Evolutionary conservation across 371 early-diverging fungal species (phyloP).

Genomic region (Phascolomyces articulosus): DNA sequence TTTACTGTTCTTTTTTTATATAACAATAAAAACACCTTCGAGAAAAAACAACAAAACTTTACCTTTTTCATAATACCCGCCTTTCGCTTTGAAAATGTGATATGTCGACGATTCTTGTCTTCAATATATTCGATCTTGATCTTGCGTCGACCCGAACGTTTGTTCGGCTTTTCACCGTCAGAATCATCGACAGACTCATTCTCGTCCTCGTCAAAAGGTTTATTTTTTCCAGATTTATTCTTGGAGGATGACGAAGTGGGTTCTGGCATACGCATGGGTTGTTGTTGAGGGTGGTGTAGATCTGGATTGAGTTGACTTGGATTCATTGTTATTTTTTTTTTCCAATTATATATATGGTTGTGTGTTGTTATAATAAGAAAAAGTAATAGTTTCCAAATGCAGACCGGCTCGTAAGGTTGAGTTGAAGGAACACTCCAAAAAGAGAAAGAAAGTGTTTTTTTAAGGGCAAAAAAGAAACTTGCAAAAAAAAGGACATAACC

Average conservation of each 20-base stretch:
- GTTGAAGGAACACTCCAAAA: not conserved
- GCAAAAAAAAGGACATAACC: not conserved
- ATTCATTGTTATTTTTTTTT: not conserved
- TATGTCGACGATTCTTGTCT: conserved; percentile 94
- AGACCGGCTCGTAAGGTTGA: not conserved
- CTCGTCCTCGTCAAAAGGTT: conserved; percentile 15
- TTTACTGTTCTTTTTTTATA: not conserved
- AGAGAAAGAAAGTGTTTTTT: not conserved
- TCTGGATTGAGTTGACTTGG: conserved; percentile 8
- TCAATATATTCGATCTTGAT: conserved; percentile 98
- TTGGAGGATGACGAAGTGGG: conserved; percentile 4
- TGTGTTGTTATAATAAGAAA: not conserved
- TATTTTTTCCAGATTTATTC: conserved; percentile 5
- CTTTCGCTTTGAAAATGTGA: conserved; percentile 98
- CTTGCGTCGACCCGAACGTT: conserved; percentile 87
- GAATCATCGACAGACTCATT: conserved; percentile 49
- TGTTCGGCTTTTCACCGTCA: conserved; percentile 52
- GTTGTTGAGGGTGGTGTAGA: conserved; percentile 3
- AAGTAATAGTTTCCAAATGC: conserved; percentile 13
- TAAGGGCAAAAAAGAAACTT: not conserved
- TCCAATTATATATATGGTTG: not conserved
- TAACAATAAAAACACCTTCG: not conserved
- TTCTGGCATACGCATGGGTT: conserved; percentile 7
- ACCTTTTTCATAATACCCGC: conserved; percentile 99
- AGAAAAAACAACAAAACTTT: conserved; percentile 5